A percentile compares a stretch with the other conserved stretches of the same genome.
These are phyloP conservation scores for Solanum hybrid DNA, from an alignment of 305 asterid genomes.

Conservation along the genomic window DNA sequence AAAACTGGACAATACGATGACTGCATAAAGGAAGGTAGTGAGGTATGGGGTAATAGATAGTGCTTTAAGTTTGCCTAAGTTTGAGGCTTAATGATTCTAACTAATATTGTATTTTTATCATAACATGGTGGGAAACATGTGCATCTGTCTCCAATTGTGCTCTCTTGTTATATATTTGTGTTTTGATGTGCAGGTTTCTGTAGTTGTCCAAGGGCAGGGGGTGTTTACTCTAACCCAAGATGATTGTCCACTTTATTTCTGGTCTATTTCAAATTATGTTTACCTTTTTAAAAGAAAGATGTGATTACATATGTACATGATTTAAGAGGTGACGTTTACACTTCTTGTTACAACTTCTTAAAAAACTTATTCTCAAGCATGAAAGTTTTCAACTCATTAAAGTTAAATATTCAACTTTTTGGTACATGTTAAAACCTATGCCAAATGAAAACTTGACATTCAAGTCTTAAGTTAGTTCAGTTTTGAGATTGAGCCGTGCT, in stretches of 20 bases:
- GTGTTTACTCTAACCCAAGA: not conserved
- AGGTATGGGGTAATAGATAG: conserved; percentile 37
- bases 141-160: not conserved
- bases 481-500: not conserved
- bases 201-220: not conserved
- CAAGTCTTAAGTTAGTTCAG: not conserved
- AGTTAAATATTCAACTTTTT: not conserved
- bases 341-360: not conserved
- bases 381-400: not conserved
- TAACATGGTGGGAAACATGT: not conserved
- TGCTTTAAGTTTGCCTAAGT: not conserved
- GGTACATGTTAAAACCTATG: not conserved
- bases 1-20: conserved; percentile 69
- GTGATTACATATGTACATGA: not conserved
- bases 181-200: not conserved
- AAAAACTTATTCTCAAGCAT: not conserved
- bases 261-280: not conserved
- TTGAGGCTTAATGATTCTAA: not conserved
- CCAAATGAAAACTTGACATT: not conserved
- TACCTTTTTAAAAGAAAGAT: not conserved
- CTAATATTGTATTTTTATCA: not conserved
- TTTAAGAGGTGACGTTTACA: not conserved
- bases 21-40: conserved; percentile 78
- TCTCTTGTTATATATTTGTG: not conserved
- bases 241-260: not conserved